A percentile compares a stretch with the other conserved stretches of the same genome.
Evolutionary conservation across 306 rosid genomes (phyloP).

Genomic region (Prunus mume): DNA sequence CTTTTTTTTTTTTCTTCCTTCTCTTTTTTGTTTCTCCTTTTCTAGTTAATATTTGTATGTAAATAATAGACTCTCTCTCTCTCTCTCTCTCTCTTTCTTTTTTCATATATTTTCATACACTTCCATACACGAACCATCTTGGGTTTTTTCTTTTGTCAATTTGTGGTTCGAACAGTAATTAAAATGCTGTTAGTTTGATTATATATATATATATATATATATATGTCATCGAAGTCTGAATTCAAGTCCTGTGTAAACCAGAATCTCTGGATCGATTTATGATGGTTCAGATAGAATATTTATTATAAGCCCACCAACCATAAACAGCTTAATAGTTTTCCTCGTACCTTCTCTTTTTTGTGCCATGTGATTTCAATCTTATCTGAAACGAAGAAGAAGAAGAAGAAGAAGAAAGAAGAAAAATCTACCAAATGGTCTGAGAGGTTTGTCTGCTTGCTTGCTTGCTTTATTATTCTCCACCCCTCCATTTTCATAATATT

Average conservation of each 20-base stretch:
- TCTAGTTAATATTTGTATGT: slow-evolving; percentile 37
- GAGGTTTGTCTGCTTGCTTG: slow-evolving; percentile 24
- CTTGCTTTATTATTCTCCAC: background rate
- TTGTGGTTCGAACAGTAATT: too few species aligned
- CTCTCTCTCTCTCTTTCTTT: slow-evolving; percentile 12
- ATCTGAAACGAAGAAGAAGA: slow-evolving; percentile 5
- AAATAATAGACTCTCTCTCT: slow-evolving; percentile 41
- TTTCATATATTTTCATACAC: background rate
- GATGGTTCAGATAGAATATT: background rate
- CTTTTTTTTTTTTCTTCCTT: background rate
- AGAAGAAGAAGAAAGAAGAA: background rate
- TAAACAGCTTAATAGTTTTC: background rate
- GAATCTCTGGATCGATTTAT: too few species aligned
- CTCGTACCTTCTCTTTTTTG: background rate
- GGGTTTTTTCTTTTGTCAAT: background rate
- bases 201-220: too few species aligned
- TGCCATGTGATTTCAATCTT: background rate
- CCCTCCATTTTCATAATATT: slow-evolving; percentile 2
- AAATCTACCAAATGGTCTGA: background rate
- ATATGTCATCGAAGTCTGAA: too few species aligned
- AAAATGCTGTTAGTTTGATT: too few species aligned
- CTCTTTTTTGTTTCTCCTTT: background rate
- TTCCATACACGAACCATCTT: background rate
- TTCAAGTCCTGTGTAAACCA: too few species aligned
- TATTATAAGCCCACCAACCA: background rate